Conservation (phyloP, 225 moss, liverwort and hornwort species). For the Bryoerythrophyllum caledonicum region DNA sequence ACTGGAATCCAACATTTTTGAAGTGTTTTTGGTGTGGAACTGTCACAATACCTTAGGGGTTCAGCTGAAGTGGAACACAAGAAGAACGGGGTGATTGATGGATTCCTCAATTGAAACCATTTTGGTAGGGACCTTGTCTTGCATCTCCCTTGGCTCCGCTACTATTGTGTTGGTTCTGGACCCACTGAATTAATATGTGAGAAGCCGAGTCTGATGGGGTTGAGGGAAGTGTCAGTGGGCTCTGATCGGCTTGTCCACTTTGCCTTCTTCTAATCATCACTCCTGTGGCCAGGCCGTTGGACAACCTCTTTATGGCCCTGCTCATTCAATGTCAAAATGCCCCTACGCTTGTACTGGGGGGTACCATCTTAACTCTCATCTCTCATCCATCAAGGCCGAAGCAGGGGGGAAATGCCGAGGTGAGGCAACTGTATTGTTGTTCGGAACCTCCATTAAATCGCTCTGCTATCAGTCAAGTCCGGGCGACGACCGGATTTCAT, state of each 20-base stretch:
- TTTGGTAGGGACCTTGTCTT: too few species aligned
- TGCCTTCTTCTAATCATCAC: constrained; percentile 42
- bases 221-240: constrained; percentile 2
- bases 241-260: neutral
- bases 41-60: too few species aligned
- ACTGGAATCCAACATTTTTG: too few species aligned
- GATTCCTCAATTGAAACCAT: too few species aligned
- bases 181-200: too few species aligned
- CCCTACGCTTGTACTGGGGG: too few species aligned
- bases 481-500: constrained; percentile 7
- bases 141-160: too few species aligned
- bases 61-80: too few species aligned
- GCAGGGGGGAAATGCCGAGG: neutral
- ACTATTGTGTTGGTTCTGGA: too few species aligned
- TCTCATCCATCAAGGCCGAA: neutral
- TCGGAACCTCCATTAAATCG: neutral
- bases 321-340: constrained; percentile 24
- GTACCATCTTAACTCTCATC: neutral
- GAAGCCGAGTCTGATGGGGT: neutral
- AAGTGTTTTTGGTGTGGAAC: too few species aligned
- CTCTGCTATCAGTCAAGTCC: neutral
- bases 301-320: constrained; percentile 15
- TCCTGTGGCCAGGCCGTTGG: constrained; percentile 42
- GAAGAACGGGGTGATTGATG: too few species aligned
- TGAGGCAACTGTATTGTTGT: too few species aligned